Evolutionary conservation across 1,284 basidiomycete species (phyloP), one percentile per base, ranked within the genome.

Genomic region (Ganoderma sinense): DNA sequence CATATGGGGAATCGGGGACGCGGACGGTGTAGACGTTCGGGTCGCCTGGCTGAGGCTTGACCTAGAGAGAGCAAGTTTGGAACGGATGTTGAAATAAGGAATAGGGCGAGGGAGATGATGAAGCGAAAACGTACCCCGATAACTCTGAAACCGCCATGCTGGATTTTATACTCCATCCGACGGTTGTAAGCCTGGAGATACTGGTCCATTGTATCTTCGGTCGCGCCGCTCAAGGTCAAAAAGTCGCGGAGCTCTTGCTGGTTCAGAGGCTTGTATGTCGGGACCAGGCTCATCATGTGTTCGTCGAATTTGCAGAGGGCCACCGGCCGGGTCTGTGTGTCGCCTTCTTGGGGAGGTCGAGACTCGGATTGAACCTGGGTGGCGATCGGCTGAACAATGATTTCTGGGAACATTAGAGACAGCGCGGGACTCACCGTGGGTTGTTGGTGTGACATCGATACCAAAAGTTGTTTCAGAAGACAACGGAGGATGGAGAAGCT

Each of bases 1-100:
- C 33, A 55, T 58, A 51, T 10, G 16, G 31, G 10, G 68, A 64
- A 29, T 64, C 20, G 55, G 64, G 64, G 48, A 69, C 23, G 36
- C 45, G 65, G 31, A 66, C 40, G 45, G 16, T 39, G 48, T 55
- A 55, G 18, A 62, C 33, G 59, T 51, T 51, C 39, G 16, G 26
- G 58, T 65, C 68, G 36, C 31, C 64, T 5, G 23, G 48, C 36
- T 31, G 43, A 0, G 64, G 68, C 26, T 69, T 65, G 13, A 14
- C 8, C 68, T 65, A 36, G 20, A 40, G 31, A 23, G 20, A 40
- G 48, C 13, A 18, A 18, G 8, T 14, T 58, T 13, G 56, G 33
- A n/a, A n/a, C n/a, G n/a, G 31, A 62, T 20, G 8, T 51, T 31
- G 8, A n/a, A 13, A 26, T 2, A 3, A 20, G 26, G n/a, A 10